These are phyloP conservation scores for Bidens hawaiensis DNA, from an alignment of 140 eudicot genomes.

Conservation along the genomic window DNA sequence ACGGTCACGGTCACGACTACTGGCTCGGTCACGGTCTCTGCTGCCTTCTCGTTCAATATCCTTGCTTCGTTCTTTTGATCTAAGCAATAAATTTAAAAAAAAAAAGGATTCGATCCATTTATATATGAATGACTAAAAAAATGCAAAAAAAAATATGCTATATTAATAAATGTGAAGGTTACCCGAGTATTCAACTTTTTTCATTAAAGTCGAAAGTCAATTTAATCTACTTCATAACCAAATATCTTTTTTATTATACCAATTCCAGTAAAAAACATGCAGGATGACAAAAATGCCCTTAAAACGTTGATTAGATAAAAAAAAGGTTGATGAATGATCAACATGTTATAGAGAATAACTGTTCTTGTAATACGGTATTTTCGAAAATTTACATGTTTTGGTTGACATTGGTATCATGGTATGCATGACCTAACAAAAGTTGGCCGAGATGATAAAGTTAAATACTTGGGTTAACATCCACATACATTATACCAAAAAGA, in stretches of 20 bases:
- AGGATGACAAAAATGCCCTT: background rate
- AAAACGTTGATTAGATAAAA: background rate
- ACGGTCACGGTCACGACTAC: constrained; percentile 50
- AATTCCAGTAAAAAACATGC: background rate
- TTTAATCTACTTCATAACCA: background rate
- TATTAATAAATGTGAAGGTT: background rate
- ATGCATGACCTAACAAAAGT: background rate
- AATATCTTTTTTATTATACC: background rate
- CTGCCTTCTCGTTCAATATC: constrained; percentile 75
- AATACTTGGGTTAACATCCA: no score
- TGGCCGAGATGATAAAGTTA: background rate
- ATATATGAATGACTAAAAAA: no score
- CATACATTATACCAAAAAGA: background rate
- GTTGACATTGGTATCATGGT: no score
- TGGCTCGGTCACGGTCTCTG: constrained; percentile 58
- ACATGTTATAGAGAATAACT: background rate
- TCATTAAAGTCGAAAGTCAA: background rate
- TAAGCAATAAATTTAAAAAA: background rate
- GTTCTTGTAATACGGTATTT: background rate
- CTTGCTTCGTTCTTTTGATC: constrained; percentile 65
- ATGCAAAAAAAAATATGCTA: background rate
- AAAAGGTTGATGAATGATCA: background rate
- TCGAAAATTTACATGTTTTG: background rate
- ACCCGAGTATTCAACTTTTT: no score
- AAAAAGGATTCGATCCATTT: no score